Evolutionary conservation across 352 stramenopile species (phyloP).

Genomic region (Phytophthora foliorum): DNA sequence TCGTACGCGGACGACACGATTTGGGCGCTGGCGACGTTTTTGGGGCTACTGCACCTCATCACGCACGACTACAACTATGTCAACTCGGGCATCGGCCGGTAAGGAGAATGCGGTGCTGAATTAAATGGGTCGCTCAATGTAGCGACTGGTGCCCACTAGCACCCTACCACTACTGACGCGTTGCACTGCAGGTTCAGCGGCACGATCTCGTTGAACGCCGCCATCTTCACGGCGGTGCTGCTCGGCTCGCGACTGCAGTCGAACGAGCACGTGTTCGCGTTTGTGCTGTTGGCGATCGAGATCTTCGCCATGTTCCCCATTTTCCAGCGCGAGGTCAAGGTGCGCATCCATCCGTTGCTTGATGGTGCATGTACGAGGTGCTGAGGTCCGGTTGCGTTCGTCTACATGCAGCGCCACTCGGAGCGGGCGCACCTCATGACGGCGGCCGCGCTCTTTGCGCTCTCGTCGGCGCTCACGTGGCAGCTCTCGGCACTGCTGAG

Average conservation of each 20-base stretch:
- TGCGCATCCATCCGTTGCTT: constrained; percentile 27
- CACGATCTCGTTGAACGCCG: constrained; percentile 93
- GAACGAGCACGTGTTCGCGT: constrained; percentile 93
- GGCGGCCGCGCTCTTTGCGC: constrained; percentile 70
- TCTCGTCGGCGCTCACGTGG: constrained; percentile 82
- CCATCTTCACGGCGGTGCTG: constrained; percentile 93
- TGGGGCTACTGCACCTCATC: constrained; percentile 89
- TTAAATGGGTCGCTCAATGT: not conserved
- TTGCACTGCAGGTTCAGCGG: constrained; percentile 73
- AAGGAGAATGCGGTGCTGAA: constrained; percentile 3
- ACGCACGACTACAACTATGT: constrained; percentile 93
- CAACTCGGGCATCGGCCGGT: constrained; percentile 83
- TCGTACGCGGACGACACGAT: constrained; percentile 95
- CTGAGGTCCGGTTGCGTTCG: constrained; percentile 4
- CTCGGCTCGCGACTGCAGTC: constrained; percentile 91
- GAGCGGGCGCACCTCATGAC: constrained; percentile 78
- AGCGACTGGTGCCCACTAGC: constrained; percentile 4
- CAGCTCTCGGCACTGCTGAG: constrained; percentile 75
- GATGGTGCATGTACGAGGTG: not conserved
- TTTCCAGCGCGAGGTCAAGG: constrained; percentile 87
- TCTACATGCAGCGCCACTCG: constrained; percentile 56
- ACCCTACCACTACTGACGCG: constrained; percentile 6
- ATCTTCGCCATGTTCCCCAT: constrained; percentile 93
- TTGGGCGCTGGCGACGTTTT: constrained; percentile 79
- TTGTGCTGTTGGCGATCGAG: constrained; percentile 92